Base-by-base conservation (phyloP, 495 filamentous ascomycete genomes). In the Rostrohypoxylon terebratum region DNA sequence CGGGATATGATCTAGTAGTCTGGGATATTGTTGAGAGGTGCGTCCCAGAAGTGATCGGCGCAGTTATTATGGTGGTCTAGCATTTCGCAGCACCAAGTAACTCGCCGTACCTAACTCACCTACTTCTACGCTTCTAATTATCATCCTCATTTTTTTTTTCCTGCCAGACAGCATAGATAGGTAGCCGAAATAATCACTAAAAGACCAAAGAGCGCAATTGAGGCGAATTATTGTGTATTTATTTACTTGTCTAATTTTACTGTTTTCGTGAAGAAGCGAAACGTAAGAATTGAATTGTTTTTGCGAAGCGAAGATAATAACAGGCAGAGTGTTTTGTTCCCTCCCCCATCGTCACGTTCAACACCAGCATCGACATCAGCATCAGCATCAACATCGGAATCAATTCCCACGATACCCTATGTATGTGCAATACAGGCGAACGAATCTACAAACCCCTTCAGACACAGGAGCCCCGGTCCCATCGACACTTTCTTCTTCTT, bases 401-500 rank as follows among this genome's bases (percentile, higher is more conserved):
- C 8, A 18, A 10, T 16, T 11, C 23, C 48, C 28, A 18, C 64
- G 55, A 33, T 54, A 71, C 61, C 68, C 68, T 18, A 71, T 48
- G 25, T 71, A 63, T 25, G 61, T 58, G n/a, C n/a, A 28, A 71
- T 63, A 59, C 68, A 65, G 44, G 54, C 61, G 16, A 71, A 50
- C 44, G 68, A 65, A 60, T 34, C 55, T 11, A 55, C 68, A 1
- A 66, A 3, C 2, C 68, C 68, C 13, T 60, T 3, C 34, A 71
- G 16, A 10, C 58, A 71, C 44, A 65, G 20, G 28, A 71, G 44
- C 18, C 54, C 33, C 0, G 67, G 44, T 5, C 48, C 44, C 59
- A 45, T 51, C 40, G 42, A 53, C 20, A 25, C 21, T 25, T 28
- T 54, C 34, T 9, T 54, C 34, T 9, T 54, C 48, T n/a, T 11